Conservation (phyloP, 441 rosid species). For the Euphorbia celastroides region DNA sequence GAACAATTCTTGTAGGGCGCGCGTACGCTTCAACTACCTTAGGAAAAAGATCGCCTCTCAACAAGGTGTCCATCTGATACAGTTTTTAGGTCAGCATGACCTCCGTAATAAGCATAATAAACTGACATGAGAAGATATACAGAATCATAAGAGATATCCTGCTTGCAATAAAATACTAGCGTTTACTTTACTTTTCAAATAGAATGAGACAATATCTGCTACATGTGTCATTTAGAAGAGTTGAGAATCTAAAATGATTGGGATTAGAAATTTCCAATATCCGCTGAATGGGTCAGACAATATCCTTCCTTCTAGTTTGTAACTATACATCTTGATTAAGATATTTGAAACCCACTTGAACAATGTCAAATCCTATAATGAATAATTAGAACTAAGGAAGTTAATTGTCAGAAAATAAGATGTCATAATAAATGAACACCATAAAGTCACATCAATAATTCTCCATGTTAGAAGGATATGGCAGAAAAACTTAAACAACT, state of each 20-base stretch:
- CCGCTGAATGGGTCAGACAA: too few species aligned
- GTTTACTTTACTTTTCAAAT: neutral
- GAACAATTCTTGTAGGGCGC: conserved; percentile 92
- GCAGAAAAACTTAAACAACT: neutral
- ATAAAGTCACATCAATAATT: neutral
- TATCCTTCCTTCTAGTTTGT: neutral
- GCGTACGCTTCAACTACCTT: conserved; percentile 93
- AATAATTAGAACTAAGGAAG: neutral
- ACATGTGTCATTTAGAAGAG: neutral
- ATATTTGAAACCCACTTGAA: neutral
- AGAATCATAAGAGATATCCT: neutral
- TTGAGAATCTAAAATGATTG: too few species aligned
- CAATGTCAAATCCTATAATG: neutral
- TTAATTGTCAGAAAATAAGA: neutral
- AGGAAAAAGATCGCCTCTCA: conserved; percentile 51
- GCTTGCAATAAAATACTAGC: too few species aligned
- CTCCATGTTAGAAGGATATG: neutral
- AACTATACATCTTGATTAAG: neutral
- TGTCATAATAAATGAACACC: neutral
- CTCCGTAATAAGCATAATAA: neutral
- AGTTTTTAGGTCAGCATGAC: conserved; percentile 15
- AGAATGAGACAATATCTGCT: neutral
- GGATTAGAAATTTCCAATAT: too few species aligned
- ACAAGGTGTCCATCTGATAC: conserved; percentile 72
- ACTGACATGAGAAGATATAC: neutral